These are phyloP conservation scores for Alternaria arbusti DNA, from an alignment of 2,329 filamentous ascomycete genomes.

Conservation along the genomic window DNA sequence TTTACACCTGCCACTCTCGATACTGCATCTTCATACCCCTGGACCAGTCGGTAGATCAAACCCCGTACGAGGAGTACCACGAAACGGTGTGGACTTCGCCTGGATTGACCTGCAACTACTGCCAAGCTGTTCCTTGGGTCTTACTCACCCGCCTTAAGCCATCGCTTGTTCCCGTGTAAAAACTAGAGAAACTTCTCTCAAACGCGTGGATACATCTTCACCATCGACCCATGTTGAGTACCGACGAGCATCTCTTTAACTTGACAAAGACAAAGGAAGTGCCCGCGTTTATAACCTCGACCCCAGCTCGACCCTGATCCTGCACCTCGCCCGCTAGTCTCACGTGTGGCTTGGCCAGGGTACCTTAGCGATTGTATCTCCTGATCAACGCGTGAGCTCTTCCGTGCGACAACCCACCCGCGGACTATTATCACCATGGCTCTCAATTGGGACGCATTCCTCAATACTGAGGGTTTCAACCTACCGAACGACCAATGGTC, in stretches of 20 bases:
- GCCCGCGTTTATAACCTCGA: constrained; percentile 34
- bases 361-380: constrained; percentile 39
- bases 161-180: constrained; percentile 7
- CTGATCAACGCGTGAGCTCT: constrained; percentile 48
- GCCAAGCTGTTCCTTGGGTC: constrained; percentile 20
- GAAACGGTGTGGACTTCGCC: constrained; percentile 7
- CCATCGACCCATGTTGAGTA: background rate
- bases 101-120: constrained; percentile 19
- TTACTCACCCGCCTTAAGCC: constrained; percentile 30
- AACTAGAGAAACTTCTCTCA: constrained; percentile 2
- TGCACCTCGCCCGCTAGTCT: constrained; percentile 28
- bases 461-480: constrained; percentile 46
- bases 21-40: constrained; percentile 10
- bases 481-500: constrained; percentile 49
- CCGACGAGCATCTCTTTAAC: constrained; percentile 2
- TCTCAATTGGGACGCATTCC: constrained; percentile 50
- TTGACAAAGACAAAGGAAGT: constrained; percentile 14
- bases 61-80: constrained; percentile 1
- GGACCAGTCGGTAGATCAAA: constrained; percentile 13
- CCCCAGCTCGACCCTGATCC: constrained; percentile 22
- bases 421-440: constrained; percentile 43
- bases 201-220: constrained; percentile 3
- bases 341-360: constrained; percentile 31
- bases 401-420: constrained; percentile 35
- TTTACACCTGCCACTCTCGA: constrained; percentile 20